Evolutionary conservation across 352 stramenopile species (phyloP).

Genomic region (Globisporangium cystogenes): DNA sequence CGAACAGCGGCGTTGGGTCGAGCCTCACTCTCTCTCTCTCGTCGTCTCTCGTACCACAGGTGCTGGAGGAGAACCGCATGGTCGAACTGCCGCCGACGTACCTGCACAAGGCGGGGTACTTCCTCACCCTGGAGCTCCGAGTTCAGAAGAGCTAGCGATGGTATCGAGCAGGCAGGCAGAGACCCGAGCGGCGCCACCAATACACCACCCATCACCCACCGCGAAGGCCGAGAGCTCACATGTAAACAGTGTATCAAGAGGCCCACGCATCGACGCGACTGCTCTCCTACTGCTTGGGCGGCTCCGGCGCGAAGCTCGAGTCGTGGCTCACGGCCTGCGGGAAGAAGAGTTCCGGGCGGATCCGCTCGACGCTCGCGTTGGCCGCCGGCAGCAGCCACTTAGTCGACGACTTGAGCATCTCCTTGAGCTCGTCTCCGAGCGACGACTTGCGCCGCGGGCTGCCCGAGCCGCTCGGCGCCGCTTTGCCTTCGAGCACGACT

Average conservation of each 20-base stretch:
- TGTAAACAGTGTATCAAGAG: background rate
- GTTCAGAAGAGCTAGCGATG: constrained; percentile 60
- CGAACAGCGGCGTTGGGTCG: background rate
- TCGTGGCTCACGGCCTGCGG: constrained; percentile 40
- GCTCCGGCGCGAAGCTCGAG: constrained; percentile 4
- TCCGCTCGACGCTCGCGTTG: constrained; percentile 16
- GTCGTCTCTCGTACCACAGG: constrained; percentile 22
- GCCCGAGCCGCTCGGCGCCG: background rate
- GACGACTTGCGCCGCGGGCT: constrained; percentile 39
- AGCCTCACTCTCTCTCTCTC: background rate
- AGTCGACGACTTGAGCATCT: constrained; percentile 48
- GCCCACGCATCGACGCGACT: too few relatives aligned
- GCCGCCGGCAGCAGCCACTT: constrained; percentile 47
- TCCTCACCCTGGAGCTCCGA: constrained; percentile 57
- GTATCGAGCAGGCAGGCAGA: constrained; percentile 10
- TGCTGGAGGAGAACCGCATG: constrained; percentile 51
- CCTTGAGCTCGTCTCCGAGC: constrained; percentile 59
- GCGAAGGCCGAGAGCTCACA: background rate
- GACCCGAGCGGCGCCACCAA: background rate
- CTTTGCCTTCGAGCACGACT: constrained; percentile 37
- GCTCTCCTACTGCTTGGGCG: constrained; percentile 1
- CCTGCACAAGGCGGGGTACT: constrained; percentile 79
- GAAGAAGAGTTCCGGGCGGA: constrained; percentile 53
- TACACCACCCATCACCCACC: background rate
- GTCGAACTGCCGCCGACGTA: constrained; percentile 76